These are phyloP conservation scores for Mortierella sp. DNA, from an alignment of 371 early-diverging fungal species.

Conservation along the genomic window DNA sequence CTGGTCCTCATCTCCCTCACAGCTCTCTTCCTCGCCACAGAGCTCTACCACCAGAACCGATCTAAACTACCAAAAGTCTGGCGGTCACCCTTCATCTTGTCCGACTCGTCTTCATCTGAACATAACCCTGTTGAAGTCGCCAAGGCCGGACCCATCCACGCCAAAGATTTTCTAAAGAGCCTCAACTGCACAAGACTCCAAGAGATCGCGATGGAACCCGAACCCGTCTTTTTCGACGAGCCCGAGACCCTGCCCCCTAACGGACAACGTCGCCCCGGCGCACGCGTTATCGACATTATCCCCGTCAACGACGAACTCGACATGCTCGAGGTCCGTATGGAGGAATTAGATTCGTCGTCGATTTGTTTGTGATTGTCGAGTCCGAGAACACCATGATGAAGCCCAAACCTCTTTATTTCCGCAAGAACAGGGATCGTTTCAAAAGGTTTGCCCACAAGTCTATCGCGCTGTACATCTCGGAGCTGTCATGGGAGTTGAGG, in stretches of 20 bases:
- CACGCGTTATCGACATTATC: conserved; percentile 22
- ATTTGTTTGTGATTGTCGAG: conserved; percentile 33
- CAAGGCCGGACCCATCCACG: neutral
- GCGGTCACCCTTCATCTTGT: neutral
- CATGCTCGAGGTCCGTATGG: conserved; percentile 24
- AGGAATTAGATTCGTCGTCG: conserved; percentile 26
- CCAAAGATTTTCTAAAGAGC: neutral
- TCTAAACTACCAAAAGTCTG: neutral
- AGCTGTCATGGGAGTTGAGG: neutral
- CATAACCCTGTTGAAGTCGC: neutral
- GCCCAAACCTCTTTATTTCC: conserved; percentile 13
- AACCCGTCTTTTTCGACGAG: neutral
- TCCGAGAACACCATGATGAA: conserved; percentile 12
- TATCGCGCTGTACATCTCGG: conserved; percentile 16
- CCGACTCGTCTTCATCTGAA: neutral
- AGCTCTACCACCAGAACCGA: neutral
- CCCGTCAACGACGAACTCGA: conserved; percentile 27
- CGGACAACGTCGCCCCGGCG: neutral
- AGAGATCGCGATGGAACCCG: neutral
- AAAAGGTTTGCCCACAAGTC: conserved; percentile 13
- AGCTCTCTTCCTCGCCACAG: neutral
- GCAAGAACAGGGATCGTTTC: conserved; percentile 19
- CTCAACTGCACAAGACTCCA: neutral
- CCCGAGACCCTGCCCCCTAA: neutral
- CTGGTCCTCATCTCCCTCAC: neutral